Percentiles rank a stretch among this genome's conserved stretches.
These are phyloP conservation scores for Ceratobasidium theobromae DNA, from an alignment of 1,284 basidiomycete genomes.

Conservation along the genomic window DNA sequence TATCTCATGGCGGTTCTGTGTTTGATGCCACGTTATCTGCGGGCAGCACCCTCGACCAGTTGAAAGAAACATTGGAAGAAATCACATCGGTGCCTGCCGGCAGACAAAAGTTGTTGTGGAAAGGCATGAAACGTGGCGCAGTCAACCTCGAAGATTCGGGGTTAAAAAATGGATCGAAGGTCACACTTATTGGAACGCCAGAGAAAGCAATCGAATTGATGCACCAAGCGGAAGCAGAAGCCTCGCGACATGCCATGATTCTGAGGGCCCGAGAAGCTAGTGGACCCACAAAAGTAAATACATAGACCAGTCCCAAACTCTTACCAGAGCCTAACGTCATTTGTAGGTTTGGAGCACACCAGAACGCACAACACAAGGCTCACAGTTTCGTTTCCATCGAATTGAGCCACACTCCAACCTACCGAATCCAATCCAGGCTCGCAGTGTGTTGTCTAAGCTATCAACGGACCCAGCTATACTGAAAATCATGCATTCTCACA, in stretches of 20 bases:
- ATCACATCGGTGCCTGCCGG: slow-evolving; percentile 62
- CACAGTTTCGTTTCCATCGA: slow-evolving; percentile 61
- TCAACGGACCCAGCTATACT: slow-evolving; percentile 67
- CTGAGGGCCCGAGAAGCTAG: slow-evolving; percentile 59
- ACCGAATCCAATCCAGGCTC: slow-evolving; percentile 59
- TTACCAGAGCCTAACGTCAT: slow-evolving; percentile 38
- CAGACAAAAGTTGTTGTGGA: slow-evolving; percentile 70
- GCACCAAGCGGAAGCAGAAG: slow-evolving; percentile 58
- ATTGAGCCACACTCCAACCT: slow-evolving; percentile 63
- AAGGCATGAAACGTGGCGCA: slow-evolving; percentile 56
- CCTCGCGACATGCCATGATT: slow-evolving; percentile 57
- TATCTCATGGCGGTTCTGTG: slow-evolving; percentile 1
- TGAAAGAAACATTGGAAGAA: slow-evolving; percentile 57
- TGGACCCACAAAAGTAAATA: slow-evolving; percentile 58
- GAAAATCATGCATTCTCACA: slow-evolving; percentile 67
- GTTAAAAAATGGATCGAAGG: slow-evolving; percentile 60
- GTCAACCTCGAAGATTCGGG: slow-evolving; percentile 52
- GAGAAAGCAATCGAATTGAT: slow-evolving; percentile 56
- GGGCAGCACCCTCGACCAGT: slow-evolving; percentile 29
- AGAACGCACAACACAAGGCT: slow-evolving; percentile 40
- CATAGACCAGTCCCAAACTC: no score
- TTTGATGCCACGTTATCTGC: slow-evolving; percentile 6
- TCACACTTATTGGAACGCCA: slow-evolving; percentile 69
- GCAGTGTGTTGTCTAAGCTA: slow-evolving; percentile 55
- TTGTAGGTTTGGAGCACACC: slow-evolving; percentile 35